These are phyloP conservation scores for Pythium sukuiense DNA, from an alignment of 352 stramenopile genomes.

Conservation along the genomic window DNA sequence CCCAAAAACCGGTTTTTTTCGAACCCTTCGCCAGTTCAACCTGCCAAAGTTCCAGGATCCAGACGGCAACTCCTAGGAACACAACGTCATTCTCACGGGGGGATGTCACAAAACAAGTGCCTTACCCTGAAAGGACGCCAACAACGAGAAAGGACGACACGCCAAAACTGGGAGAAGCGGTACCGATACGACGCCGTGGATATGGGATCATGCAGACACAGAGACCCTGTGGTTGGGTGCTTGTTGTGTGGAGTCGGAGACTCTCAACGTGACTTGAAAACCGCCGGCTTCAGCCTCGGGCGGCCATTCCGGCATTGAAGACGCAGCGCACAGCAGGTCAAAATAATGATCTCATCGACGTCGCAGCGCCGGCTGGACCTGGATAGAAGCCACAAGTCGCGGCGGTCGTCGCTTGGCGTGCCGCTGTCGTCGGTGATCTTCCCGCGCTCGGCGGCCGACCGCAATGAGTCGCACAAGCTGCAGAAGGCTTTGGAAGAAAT, in stretches of 20 bases:
- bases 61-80: background rate
- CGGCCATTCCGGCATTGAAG: background rate
- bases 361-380: conserved; percentile 15
- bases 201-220: background rate
- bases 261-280: background rate
- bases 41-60: conserved; percentile 4
- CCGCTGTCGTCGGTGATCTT: conserved; percentile 74
- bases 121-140: background rate
- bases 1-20: conserved; percentile 25
- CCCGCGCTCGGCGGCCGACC: conserved; percentile 59
- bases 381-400: conserved; percentile 14
- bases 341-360: conserved; percentile 10
- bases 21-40: conserved; percentile 25
- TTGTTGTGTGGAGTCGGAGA: background rate
- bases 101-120: background rate
- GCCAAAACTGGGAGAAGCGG: background rate
- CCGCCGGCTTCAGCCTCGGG: background rate
- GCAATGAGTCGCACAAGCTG: conserved; percentile 66
- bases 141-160: background rate
- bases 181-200: background rate
- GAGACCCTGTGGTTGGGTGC: background rate
- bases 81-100: background rate
- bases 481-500: conserved; percentile 71
- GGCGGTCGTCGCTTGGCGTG: conserved; percentile 63
- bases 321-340: background rate